Evolutionary conservation across 2,329 filamentous ascomycete species (phyloP).

Genomic region (Claviceps digitariae): DNA sequence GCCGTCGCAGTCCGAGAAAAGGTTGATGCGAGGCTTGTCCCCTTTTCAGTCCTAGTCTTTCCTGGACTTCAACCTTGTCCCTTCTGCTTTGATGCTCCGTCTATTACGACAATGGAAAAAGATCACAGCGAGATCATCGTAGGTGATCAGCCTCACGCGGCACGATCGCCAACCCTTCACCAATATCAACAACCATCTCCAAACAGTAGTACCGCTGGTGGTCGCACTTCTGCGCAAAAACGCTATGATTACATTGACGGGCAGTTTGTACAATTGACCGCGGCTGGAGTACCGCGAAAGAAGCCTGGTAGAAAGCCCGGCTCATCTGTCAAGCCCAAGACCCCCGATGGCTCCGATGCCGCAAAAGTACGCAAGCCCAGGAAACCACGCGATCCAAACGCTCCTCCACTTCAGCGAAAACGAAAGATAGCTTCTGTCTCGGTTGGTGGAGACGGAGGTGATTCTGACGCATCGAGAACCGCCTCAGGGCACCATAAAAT

Average conservation of each 20-base stretch:
- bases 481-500: conserved; percentile 13
- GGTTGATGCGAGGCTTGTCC: not conserved
- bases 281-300: conserved; percentile 45
- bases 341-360: conserved; percentile 23
- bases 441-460: conserved; percentile 22
- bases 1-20: not conserved
- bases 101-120: conserved; percentile 21
- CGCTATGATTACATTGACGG: conserved; percentile 24
- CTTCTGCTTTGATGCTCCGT: not conserved
- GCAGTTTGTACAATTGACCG: conserved; percentile 36
- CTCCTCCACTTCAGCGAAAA: conserved; percentile 39
- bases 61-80: too few relatives aligned
- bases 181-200: conserved; percentile 13
- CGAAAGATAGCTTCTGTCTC: conserved; percentile 33
- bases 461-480: conserved; percentile 14
- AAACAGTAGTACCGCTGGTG: conserved; percentile 13
- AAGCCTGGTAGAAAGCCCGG: conserved; percentile 55
- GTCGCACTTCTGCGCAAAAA: conserved; percentile 13
- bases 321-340: conserved; percentile 33
- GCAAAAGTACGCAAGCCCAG: conserved; percentile 38
- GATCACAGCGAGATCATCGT: conserved; percentile 33
- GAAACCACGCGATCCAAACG: conserved; percentile 47
- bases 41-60: not conserved
- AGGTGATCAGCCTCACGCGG: conserved; percentile 20
- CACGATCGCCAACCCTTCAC: conserved; percentile 15